Conservation (phyloP, 352 stramenopile species). For the Aphanomyces euteiches region DNA sequence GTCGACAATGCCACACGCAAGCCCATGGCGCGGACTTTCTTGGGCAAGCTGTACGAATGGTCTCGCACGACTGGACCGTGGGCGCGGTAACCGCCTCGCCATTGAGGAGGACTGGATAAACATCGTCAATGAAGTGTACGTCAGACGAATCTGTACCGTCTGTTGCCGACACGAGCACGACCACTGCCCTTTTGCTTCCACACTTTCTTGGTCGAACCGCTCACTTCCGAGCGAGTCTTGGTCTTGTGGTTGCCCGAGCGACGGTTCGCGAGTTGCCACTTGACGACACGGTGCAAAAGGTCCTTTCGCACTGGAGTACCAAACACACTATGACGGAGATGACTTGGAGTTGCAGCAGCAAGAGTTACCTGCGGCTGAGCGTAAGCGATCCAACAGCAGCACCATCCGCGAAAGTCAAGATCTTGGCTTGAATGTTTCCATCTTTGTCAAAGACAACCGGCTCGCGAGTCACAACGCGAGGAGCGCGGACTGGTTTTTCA, state of each 20-base stretch:
- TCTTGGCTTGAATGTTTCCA: conserved; percentile 63
- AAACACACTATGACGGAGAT: conserved; percentile 50
- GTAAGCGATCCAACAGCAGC: conserved; percentile 43
- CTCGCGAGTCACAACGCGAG: conserved; percentile 59
- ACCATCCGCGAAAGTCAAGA: conserved; percentile 49
- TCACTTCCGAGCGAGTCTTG: conserved; percentile 84
- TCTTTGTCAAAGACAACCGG: conserved; percentile 47
- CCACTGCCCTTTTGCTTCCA: conserved; percentile 87
- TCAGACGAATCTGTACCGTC: conserved; percentile 33
- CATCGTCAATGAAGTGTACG: background rate
- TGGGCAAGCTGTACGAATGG: conserved; percentile 82
- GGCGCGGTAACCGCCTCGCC: conserved; percentile 79
- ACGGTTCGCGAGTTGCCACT: conserved; percentile 81
- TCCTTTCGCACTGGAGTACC: conserved; percentile 70
- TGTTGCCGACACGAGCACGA: conserved; percentile 82
- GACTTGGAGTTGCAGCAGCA: background rate
- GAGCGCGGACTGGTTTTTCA: conserved; percentile 62
- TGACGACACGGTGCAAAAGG: conserved; percentile 85
- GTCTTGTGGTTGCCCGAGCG: conserved; percentile 85
- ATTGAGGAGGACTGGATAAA: conserved; percentile 59
- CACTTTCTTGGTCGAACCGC: conserved; percentile 81
- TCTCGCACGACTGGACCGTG: conserved; percentile 81
- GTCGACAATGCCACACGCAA: conserved; percentile 80
- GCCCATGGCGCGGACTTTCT: conserved; percentile 86
- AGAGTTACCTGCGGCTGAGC: conserved; percentile 43